phyloP scores from a whole-genome alignment of 768 basidiomycete genomes.

The Boletus edulis region DNA sequence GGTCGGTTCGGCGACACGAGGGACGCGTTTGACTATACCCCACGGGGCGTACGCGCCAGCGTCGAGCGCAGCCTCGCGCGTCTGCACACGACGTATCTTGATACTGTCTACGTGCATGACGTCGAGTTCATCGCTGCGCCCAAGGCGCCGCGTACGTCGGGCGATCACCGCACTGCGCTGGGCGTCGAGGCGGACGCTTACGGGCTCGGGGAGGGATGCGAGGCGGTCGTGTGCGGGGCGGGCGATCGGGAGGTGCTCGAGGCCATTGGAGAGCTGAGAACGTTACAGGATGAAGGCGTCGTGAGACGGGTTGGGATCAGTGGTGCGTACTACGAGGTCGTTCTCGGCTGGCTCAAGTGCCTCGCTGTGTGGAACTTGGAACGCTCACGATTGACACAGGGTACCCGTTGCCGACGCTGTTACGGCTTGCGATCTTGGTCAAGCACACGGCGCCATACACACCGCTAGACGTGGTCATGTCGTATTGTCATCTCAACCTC shows the following conservation, averaged over 20 bases:
- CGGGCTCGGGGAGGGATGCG: conserved; percentile 59
- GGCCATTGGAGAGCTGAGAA: conserved; percentile 63
- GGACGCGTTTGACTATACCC: conserved; percentile 71
- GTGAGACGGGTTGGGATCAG: conserved; percentile 77
- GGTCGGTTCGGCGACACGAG: conserved; percentile 63
- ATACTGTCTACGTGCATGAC: conserved; percentile 81
- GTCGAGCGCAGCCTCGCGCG: conserved; percentile 65
- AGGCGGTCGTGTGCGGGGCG: conserved; percentile 55
- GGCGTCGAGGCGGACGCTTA: conserved; percentile 53
- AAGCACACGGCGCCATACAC: conserved; percentile 61
- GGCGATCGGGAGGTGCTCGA: conserved; percentile 73
- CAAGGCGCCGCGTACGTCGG: conserved; percentile 47
- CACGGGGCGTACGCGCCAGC: conserved; percentile 60
- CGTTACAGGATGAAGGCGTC: conserved; percentile 69
- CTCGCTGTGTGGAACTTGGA: no score
- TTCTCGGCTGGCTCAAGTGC: no score
- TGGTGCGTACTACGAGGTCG: conserved; percentile 40
- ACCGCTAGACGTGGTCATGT: conserved; percentile 76
- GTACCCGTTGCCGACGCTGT: conserved; percentile 78
- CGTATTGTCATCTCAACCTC: conserved; percentile 78
- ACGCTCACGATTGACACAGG: conserved; percentile 51
- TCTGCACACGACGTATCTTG: conserved; percentile 74
- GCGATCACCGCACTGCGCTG: conserved; percentile 58
- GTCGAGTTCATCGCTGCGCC: conserved; percentile 70
- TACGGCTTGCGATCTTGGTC: conserved; percentile 77